phyloP scores from a whole-genome alignment of 129 eudicot genomes.

The Erigeron canadensis region DNA sequence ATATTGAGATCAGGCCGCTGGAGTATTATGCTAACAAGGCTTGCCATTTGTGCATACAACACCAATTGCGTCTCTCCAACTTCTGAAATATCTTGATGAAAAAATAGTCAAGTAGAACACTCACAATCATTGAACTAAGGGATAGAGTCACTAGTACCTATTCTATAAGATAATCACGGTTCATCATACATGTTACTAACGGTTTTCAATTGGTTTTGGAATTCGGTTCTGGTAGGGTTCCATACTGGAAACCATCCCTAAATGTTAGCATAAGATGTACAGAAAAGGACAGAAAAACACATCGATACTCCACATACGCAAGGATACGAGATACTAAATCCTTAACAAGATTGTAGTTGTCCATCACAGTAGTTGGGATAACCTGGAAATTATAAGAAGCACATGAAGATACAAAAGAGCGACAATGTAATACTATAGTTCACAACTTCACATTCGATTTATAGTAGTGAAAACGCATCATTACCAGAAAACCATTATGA shows the following conservation, averaged over 20 bases:
- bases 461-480: not conserved
- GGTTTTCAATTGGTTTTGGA: too few species aligned
- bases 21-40: constrained; percentile 76
- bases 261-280: not conserved
- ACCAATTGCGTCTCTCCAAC: constrained; percentile 67
- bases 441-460: not conserved
- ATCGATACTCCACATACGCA: constrained; percentile 2
- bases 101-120: constrained; percentile 36
- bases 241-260: too few species aligned
- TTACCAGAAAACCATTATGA: not conserved
- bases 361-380: constrained; percentile 56
- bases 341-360: constrained; percentile 75
- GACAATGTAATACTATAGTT: not conserved
- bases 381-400: constrained; percentile 38
- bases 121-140: constrained; percentile 9
- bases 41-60: constrained; percentile 97
- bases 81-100: constrained; percentile 64
- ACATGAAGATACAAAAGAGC: constrained; percentile 1
- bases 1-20: constrained; percentile 70
- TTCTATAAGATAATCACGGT: not conserved
- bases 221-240: too few species aligned
- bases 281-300: not conserved
- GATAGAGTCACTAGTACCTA: not conserved
- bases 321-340: constrained; percentile 97
- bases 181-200: not conserved